Base-by-base conservation (phyloP, 169 alveolate genomes). In the Plasmodium coatneyi region DNA sequence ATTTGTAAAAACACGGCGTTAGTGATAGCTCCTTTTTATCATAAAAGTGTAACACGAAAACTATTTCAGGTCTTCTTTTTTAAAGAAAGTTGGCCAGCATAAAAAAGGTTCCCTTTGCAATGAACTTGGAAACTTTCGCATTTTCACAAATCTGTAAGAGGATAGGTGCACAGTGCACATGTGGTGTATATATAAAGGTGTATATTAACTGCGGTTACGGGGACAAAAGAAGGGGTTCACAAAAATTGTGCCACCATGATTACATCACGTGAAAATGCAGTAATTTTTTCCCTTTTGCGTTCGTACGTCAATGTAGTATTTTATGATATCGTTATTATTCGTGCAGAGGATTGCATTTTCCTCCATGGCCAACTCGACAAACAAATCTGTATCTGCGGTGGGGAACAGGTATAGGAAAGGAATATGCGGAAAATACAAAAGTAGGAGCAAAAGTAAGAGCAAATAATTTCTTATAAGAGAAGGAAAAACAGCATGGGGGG, bases 121-220 rank as follows among this genome's bases (percentile, higher is more conserved):
- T 86, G 82, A 86, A 86, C 36, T 86, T 86, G 72, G 93, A 86
- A 5, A 86, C 93, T 76, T 86, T 86, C 71, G 93, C 93, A 41
- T 76, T 86, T 70, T 74, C 81, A 76, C 80, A 74, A 34, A 86
- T 78, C 93, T 86, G 70, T 52, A 32, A 80, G n/a, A 25, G 22
- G n/a, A 25, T 25, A 25, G n/a, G n/a, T 66, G n/a, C n/a, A 66
- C n/a, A 12, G 36, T 66, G n/a, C 36, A 66, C 16, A 12, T 66
- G 39, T 66, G 14, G 76, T 66, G 76, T 66, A 12, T 12, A 66
- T 28, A 66, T 6, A 7, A 19, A 66, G 76, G 76, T 66, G 36
- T 66, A 22, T 66, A 66, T 66, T 66, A 82, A 30, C 36, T n/a
- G 16, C 49, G 49, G 43, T 7, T 39, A 43, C 14, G 14, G 14